Base-by-base conservation (phyloP, 257 asterid species). In the Nicotiana benthamiana region DNA sequence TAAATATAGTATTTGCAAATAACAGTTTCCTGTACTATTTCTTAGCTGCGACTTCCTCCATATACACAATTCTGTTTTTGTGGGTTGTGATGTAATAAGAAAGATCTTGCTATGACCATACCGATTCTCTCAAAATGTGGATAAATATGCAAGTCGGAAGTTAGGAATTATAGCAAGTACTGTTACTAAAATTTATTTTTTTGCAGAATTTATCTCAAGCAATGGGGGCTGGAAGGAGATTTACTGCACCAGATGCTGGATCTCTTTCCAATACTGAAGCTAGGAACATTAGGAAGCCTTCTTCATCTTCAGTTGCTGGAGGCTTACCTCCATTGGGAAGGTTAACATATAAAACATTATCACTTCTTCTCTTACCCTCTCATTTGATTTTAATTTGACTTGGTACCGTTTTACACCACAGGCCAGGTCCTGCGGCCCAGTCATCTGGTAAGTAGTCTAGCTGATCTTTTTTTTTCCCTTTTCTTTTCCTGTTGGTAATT, bases 271-370 rank as follows among this genome's bases (percentile, higher is more conserved):
- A 80, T 80, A 46, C 90, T 82, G 99, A 95, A 40, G 64, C 88
- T 84, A 89, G 97, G 85, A 94, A 90, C 79, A 83, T 56, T 81
- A 90, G 97, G 87, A 90, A 94, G 82, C 91, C 97, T 82, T 88
- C 97, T 22, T 74, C 79, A 51, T 74, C 79, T 48, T 90, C 99
- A 64, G 93, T 94, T 83, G 98, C 90, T 24, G 98, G 99, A 72
- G 98, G 98, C 51, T 82, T 96, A 84, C 98, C 99, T 86, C 98
- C 97, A 27, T 57, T 94, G 24, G 98, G 97, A 94, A 94, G 99
- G 99, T 96, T 56, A 8, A 43, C 85, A 60, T 65, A 84, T 75
- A 46, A 46, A 22, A 28, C 43, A 79, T 16, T 36, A 53, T 20
- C 12, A 46, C 34, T 16, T 28, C 16, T 26, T 75, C 27, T 80